Conservation (phyloP, 176 grass and related monocot genomes). For the Aegilops umbellulata region DNA sequence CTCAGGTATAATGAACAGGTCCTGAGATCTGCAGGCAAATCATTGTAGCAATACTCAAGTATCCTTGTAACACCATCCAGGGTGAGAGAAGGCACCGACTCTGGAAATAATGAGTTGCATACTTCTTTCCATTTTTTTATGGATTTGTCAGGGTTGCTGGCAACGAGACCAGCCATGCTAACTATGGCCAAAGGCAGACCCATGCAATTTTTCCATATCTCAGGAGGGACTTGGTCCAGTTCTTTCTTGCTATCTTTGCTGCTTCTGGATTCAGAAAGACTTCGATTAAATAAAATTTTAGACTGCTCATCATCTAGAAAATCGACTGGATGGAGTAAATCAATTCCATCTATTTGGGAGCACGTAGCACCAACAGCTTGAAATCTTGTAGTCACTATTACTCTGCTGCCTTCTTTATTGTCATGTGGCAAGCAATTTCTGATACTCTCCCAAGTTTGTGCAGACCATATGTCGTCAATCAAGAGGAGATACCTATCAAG, state of each 20-base stretch:
- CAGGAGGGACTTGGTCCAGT: not conserved
- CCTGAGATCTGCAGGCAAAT: not conserved
- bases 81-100: not conserved
- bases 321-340: not conserved
- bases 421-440: not conserved
- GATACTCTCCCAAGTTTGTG: not conserved
- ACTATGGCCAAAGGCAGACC: not conserved
- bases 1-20: constrained; percentile 2
- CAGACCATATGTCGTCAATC: not conserved
- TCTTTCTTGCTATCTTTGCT: not conserved
- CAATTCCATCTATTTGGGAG: not conserved
- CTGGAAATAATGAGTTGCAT: not conserved
- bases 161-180: not conserved
- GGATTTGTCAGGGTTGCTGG: not conserved
- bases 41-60: constrained; percentile 4
- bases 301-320: not conserved
- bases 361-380: not conserved
- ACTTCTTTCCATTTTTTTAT: not conserved
- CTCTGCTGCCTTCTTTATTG: not conserved
- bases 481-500: not conserved
- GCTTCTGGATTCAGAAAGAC: not conserved
- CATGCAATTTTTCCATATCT: not conserved
- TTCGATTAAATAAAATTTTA: not conserved
- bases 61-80: not conserved
- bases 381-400: constrained; percentile 7